These are phyloP conservation scores for Alisma plantagoaquatica DNA, from an alignment of 106 monocot species.

Conservation along the genomic window DNA sequence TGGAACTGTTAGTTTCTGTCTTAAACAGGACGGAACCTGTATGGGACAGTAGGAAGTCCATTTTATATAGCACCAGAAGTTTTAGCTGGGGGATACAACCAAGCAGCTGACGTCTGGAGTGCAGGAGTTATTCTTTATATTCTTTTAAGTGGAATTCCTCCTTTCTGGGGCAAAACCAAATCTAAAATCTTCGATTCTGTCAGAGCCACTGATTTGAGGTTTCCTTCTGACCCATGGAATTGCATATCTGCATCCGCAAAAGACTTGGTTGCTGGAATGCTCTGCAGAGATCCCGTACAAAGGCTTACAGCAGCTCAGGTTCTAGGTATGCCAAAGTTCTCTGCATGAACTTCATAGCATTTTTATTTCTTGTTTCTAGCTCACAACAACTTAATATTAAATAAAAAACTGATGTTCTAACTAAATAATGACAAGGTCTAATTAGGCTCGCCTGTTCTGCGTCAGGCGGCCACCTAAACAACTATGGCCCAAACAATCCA, in stretches of 20 bases:
- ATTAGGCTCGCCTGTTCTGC: too few species aligned
- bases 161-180: constrained; percentile 97
- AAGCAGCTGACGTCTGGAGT: constrained; percentile 95
- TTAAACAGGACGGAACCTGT: constrained; percentile 59
- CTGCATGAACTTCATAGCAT: background rate
- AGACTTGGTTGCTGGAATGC: constrained; percentile 66
- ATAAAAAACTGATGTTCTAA: too few species aligned
- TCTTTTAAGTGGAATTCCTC: constrained; percentile 84
- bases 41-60: constrained; percentile 84
- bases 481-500: too few species aligned
- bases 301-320: constrained; percentile 61
- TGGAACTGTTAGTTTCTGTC: background rate
- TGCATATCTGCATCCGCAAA: constrained; percentile 60
- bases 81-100: constrained; percentile 72
- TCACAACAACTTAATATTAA: too few species aligned
- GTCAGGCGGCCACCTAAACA: too few species aligned
- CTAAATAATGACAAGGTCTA: too few species aligned
- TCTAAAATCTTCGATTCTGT: constrained; percentile 82
- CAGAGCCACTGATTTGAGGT: constrained; percentile 46
- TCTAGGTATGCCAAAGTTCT: constrained; percentile 75
- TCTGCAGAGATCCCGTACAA: constrained; percentile 48
- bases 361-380: too few species aligned
- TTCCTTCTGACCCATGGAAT: constrained; percentile 74
- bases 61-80: constrained; percentile 98
- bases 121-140: constrained; percentile 89